Evolutionary conservation across 768 basidiomycete genomes (phyloP), one percentile per base, ranked within the genome.

Genomic region (Clitopilus passeckerianus): DNA sequence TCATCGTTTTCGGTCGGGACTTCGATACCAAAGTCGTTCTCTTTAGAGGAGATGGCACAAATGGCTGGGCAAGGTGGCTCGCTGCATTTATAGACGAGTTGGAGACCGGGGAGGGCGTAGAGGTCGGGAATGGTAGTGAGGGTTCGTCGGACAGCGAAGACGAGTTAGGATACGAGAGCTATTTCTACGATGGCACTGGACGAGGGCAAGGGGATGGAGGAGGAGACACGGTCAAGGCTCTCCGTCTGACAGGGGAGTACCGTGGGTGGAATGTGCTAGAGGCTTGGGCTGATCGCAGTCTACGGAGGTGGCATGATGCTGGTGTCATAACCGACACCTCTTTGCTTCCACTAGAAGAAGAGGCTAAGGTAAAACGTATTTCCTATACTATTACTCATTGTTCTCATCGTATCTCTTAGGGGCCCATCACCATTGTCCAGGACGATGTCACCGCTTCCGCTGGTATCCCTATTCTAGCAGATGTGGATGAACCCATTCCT

Each of bases 21-120:
- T 98, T 98, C 72, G 97, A 99, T 73, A 90, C 93, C 10, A 99
- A 99, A 70, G 92, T 97, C 35, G 95, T 98, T 43, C 78, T 98
- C 52, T 98, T 90, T 87, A 80, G 83, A 56, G 97, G 97, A 7
- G 94, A 98, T 59, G 94, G 95, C 7, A 80, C 83, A 15, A 86
- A 83, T 9, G 97, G 96, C 4, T 99, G 97, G 96, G 97, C 93
- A 34, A 86, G 87, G 67, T 99, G 95, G 93, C 74, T 98, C 56
- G 87, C 93, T 5, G 80, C 78, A 57, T 98, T 98, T 66, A 94
- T 86, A 0, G 96, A 98, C 27, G 95, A 98, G 54, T 72, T 99
- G 20, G 96, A 98, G 76, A 85, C 75, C 55, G 93, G 94, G 5
- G 94, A 96, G 63, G 90, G 91, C 6, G 94, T 83, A 71, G 94